Evolutionary conservation across 2,329 filamentous ascomycete genomes (phyloP).

Genomic region (Amesomyces nigricolor): DNA sequence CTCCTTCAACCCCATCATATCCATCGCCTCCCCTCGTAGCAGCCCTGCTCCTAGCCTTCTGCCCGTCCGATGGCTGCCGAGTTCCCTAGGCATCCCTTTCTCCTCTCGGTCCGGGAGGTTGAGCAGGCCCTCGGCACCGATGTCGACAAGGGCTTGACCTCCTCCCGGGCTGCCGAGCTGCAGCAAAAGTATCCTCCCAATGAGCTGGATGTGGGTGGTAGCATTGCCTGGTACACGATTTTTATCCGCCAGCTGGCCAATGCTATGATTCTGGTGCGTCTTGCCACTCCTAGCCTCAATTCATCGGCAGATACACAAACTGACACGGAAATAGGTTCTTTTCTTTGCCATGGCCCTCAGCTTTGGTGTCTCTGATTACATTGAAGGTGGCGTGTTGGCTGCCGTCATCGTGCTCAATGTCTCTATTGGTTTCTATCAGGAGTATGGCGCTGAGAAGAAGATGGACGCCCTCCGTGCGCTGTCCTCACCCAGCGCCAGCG

Average conservation of each 20-base stretch:
- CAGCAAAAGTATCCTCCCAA: constrained; percentile 59
- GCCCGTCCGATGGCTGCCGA: constrained; percentile 28
- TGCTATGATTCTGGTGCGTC: constrained; percentile 65
- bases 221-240: constrained; percentile 66
- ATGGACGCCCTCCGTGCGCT: constrained; percentile 59
- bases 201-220: constrained; percentile 63
- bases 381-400: constrained; percentile 33
- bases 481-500: constrained; percentile 57
- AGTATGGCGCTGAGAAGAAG: constrained; percentile 60
- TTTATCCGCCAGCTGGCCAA: constrained; percentile 68
- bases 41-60: constrained; percentile 6
- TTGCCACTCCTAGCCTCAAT: not conserved
- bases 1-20: constrained; percentile 2
- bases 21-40: constrained; percentile 1
- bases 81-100: constrained; percentile 53
- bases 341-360: constrained; percentile 70
- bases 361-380: constrained; percentile 53
- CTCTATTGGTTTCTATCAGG: constrained; percentile 60
- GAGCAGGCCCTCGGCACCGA: constrained; percentile 57
- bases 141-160: constrained; percentile 60
- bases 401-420: constrained; percentile 55
- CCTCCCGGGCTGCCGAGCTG: constrained; percentile 52
- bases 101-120: constrained; percentile 57
- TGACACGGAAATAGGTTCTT: constrained; percentile 53
- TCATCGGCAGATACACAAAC: constrained; percentile 35